Evolutionary conservation across 768 basidiomycete genomes (phyloP).

Genomic region (Mycena crocata): DNA sequence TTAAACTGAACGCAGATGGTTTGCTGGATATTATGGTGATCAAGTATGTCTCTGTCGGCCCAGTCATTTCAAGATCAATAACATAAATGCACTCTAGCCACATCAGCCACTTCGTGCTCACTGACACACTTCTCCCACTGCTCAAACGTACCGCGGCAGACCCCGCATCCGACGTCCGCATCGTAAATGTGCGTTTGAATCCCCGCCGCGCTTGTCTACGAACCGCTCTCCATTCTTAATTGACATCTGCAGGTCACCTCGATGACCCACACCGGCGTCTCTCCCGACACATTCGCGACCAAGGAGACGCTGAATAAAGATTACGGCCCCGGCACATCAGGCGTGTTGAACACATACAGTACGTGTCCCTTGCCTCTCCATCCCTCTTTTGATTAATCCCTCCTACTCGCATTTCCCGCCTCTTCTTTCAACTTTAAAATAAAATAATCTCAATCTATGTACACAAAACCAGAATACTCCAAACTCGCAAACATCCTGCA

Average conservation of each 20-base stretch:
- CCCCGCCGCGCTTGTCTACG: neutral
- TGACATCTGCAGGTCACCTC: conserved; percentile 28
- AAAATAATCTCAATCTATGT: no score
- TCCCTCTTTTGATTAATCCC: no score
- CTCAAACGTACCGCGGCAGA: conserved; percentile 55
- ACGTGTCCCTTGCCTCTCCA: no score
- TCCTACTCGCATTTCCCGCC: no score
- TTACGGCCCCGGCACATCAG: neutral
- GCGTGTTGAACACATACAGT: conserved; percentile 26
- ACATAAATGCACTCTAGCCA: conserved; percentile 49
- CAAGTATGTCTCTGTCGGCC: conserved; percentile 29
- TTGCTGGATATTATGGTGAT: conserved; percentile 34
- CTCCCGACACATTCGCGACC: conserved; percentile 22
- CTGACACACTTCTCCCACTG: conserved; percentile 59
- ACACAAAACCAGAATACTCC: conserved; percentile 27
- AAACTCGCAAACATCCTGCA: conserved; percentile 42
- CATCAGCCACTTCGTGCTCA: conserved; percentile 60
- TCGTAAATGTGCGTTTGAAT: conserved; percentile 55
- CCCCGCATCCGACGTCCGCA: conserved; percentile 60
- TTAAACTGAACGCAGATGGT: conserved; percentile 18
- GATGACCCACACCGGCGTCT: conserved; percentile 11
- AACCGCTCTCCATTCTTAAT: neutral
- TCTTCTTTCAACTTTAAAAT: no score
- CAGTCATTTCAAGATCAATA: neutral
- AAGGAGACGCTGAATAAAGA: conserved; percentile 29